Conservation (phyloP, 2,329 filamentous ascomycete genomes). For the Aureobasidium sp. region DNA sequence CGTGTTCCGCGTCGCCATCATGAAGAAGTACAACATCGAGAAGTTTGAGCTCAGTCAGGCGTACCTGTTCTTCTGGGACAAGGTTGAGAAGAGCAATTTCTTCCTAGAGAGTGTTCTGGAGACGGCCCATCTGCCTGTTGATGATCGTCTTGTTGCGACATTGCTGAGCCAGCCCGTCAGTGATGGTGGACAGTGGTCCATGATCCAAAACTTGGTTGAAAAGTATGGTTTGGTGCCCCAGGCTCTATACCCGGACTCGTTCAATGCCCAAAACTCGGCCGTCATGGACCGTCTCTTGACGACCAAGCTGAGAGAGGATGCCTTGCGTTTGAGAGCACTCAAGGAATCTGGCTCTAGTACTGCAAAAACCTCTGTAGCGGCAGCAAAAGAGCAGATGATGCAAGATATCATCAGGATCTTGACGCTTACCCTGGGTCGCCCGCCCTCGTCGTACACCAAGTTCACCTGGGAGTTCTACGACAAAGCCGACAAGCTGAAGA, state of each 20-base stretch:
- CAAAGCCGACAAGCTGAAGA: slow-evolving; percentile 53
- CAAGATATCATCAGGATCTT: slow-evolving; percentile 71
- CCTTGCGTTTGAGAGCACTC: slow-evolving; percentile 58
- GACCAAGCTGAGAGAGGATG: slow-evolving; percentile 79
- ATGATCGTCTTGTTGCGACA: slow-evolving; percentile 62
- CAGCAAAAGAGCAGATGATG: slow-evolving; percentile 63
- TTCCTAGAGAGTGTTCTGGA: slow-evolving; percentile 79
- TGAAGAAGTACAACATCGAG: slow-evolving; percentile 70
- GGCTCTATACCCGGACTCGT: slow-evolving; percentile 69
- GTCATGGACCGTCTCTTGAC: slow-evolving; percentile 67
- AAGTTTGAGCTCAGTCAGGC: slow-evolving; percentile 79
- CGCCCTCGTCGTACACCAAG: slow-evolving; percentile 56
- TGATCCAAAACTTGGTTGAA: slow-evolving; percentile 74
- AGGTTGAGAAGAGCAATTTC: slow-evolving; percentile 84
- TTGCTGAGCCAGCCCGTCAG: slow-evolving; percentile 59
- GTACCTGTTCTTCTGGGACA: slow-evolving; percentile 90
- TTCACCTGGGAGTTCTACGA: slow-evolving; percentile 79
- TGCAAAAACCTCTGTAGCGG: slow-evolving; percentile 32
- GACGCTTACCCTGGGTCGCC: slow-evolving; percentile 73
- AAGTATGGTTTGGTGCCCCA: slow-evolving; percentile 84
- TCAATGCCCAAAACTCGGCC: slow-evolving; percentile 63
- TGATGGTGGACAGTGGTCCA: slow-evolving; percentile 86
- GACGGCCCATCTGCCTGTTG: slow-evolving; percentile 60
- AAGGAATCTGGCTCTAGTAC: slow-evolving; percentile 30
- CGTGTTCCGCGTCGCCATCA: slow-evolving; percentile 78